A percentile compares a stretch with the other conserved stretches of the same genome.
These are phyloP conservation scores for Umbelopsis isabellina DNA, from an alignment of 192 early-diverging fungal genomes.

Conservation along the genomic window DNA sequence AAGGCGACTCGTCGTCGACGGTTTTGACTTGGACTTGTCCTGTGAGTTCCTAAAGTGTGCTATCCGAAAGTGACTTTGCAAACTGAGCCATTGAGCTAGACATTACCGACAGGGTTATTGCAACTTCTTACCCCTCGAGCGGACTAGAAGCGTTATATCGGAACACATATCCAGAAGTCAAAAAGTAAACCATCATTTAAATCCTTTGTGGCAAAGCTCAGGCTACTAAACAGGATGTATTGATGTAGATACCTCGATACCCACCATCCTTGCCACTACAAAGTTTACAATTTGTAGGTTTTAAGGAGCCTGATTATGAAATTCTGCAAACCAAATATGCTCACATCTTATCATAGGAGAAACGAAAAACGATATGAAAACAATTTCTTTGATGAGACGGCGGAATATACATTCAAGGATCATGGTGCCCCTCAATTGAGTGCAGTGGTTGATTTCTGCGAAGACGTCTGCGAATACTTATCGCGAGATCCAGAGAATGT, in stretches of 20 bases:
- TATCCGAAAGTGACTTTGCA: background rate
- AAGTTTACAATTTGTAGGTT: slow-evolving; percentile 65
- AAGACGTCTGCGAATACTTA: slow-evolving; percentile 55
- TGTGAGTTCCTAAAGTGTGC: slow-evolving; percentile 25
- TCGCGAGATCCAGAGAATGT: slow-evolving; percentile 42
- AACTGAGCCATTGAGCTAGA: slow-evolving; percentile 31
- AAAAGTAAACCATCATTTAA: slow-evolving; percentile 38
- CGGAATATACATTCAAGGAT: slow-evolving; percentile 56
- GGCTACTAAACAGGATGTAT: background rate
- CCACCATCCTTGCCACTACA: slow-evolving; percentile 53
- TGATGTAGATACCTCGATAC: slow-evolving; percentile 53
- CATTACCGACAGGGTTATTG: slow-evolving; percentile 56
- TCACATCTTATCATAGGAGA: slow-evolving; percentile 39
- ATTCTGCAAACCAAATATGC: background rate
- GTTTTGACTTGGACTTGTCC: slow-evolving; percentile 50
- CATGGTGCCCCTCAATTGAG: slow-evolving; percentile 58
- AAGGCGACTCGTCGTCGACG: slow-evolving; percentile 39
- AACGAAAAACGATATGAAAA: slow-evolving; percentile 55
- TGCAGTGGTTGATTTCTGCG: slow-evolving; percentile 49
- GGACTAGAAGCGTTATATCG: slow-evolving; percentile 58
- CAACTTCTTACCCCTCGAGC: slow-evolving; percentile 61
- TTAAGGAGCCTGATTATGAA: background rate
- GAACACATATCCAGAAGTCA: slow-evolving; percentile 58
- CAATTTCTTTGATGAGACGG: slow-evolving; percentile 46
- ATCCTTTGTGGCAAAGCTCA: background rate